These are phyloP conservation scores for Aspergillus pseudotamarii DNA, from an alignment of 2,329 filamentous ascomycete genomes.

Conservation along the genomic window DNA sequence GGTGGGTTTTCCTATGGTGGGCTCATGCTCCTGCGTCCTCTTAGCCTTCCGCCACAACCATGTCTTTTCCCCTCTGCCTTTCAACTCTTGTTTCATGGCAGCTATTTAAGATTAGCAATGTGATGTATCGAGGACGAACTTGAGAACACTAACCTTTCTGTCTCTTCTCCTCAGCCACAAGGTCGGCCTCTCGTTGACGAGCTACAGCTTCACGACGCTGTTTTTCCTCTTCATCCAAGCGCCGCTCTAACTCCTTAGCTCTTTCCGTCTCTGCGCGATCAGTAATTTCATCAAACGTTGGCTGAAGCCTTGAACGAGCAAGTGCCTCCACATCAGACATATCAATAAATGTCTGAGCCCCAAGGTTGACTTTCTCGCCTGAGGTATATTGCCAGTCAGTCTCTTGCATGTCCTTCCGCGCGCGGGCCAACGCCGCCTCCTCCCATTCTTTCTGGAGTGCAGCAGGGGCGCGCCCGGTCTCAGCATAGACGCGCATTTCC, in stretches of 20 bases:
- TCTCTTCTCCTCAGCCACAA: slow-evolving; percentile 34
- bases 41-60: slow-evolving; percentile 35
- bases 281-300: slow-evolving; percentile 81
- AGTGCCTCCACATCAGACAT: slow-evolving; percentile 77
- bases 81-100: slow-evolving; percentile 22
- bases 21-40: slow-evolving; percentile 19
- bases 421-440: slow-evolving; percentile 68
- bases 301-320: slow-evolving; percentile 75
- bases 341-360: slow-evolving; percentile 78
- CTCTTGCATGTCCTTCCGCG: slow-evolving; percentile 66
- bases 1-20: slow-evolving; percentile 10
- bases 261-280: slow-evolving; percentile 74
- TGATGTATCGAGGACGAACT: neutral
- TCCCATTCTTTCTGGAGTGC: slow-evolving; percentile 77
- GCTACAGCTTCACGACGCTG: slow-evolving; percentile 58
- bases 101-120: slow-evolving; percentile 15
- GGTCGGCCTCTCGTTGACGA: slow-evolving; percentile 42
- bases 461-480: slow-evolving; percentile 74
- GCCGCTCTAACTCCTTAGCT: slow-evolving; percentile 65
- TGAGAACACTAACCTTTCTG: slow-evolving; percentile 29
- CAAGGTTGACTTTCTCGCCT: slow-evolving; percentile 65
- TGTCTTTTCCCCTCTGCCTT: slow-evolving; percentile 27
- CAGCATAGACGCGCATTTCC: slow-evolving; percentile 76
- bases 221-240: slow-evolving; percentile 66
- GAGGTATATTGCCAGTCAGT: slow-evolving; percentile 63